Evolutionary conservation across 2,329 filamentous ascomycete species (phyloP), one percentile per base, ranked within the genome.

Genomic region (Tolypocladium cylindrosporum): DNA sequence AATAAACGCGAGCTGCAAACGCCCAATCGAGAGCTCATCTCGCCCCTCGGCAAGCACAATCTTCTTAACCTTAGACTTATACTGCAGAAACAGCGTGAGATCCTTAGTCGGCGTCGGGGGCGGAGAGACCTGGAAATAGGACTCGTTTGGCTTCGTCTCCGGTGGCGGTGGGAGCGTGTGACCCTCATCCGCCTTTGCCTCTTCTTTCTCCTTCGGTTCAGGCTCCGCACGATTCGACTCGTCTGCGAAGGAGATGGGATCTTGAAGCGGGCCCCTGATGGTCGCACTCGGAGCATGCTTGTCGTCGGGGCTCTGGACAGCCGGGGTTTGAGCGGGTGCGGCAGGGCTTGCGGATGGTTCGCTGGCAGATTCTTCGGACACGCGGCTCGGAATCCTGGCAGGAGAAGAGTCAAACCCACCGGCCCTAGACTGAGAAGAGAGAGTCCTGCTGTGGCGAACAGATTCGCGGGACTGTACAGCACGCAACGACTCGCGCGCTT

Each of bases 61-160:
- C 71, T 97, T 97, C 75, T 97, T 97, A 65, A 97, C 92, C 70
- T 94, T 94, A 65, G 89, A 94, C 71, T 95, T 96, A 76, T 97
- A 97, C 73, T 97, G 93, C 61, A 97, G 73, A 71, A 97, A 99
- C 43, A 99, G 77, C 0, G 93, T 97, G 55, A 99, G 79, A 64
- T 97, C 91, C 69, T 96, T 96, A 10, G 86, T 87, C 8, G 86
- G 75, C 9, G 78, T 74, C 19, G 76, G 78, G 41, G 88, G 86
- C 10, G 90, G 91, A 0, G 74, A 75, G 48, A 87, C 86, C 27
- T 84, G 77, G 61, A 83, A 84, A 48, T 80, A 79, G 55, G 79
- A 77, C 36, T 79, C 76, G 34, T 63, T 63, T 5, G 64, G 61
- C 58, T 79, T 82, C 60, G 76, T 71, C 55, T 80, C 77, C 2